Percentiles rank a stretch among this genome's conserved stretches.
Evolutionary conservation across 1,284 basidiomycete genomes (phyloP).

Genomic region (Leccinum huronense): DNA sequence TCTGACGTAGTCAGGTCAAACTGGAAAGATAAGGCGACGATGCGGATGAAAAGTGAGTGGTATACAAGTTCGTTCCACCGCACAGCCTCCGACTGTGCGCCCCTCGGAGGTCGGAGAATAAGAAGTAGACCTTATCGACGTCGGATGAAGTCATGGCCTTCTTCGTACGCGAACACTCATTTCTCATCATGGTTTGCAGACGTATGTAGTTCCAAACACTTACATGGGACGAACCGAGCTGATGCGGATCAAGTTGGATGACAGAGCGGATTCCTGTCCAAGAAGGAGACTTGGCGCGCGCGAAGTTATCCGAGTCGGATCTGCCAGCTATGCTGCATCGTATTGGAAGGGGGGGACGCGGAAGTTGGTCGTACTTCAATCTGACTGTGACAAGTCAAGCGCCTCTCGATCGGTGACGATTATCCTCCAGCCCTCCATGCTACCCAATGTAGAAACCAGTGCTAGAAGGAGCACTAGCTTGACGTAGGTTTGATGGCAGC

Average conservation of each 20-base stretch:
- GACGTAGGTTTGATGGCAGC: background rate
- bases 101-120: slow-evolving; percentile 24
- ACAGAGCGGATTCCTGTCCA: slow-evolving; percentile 1
- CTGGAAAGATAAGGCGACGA: slow-evolving; percentile 16
- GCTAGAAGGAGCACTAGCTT: background rate
- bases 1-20: slow-evolving; percentile 6
- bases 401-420: slow-evolving; percentile 11
- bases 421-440: slow-evolving; percentile 2
- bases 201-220: background rate
- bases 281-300: background rate
- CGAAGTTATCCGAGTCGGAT: background rate
- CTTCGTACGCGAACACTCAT: slow-evolving; percentile 15
- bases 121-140: slow-evolving; percentile 18
- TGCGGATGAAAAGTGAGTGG: slow-evolving; percentile 3
- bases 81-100: slow-evolving; percentile 12
- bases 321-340: slow-evolving; percentile 4
- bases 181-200: slow-evolving; percentile 2
- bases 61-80: slow-evolving; percentile 9
- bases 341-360: background rate
- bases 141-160: slow-evolving; percentile 12
- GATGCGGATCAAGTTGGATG: slow-evolving; percentile 1
- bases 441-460: background rate
- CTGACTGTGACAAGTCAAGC: slow-evolving; percentile 11
- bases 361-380: slow-evolving; percentile 4
- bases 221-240: background rate